phyloP scores from a whole-genome alignment of 768 basidiomycete species.

The Trichaptum fuscoviolaceum region DNA sequence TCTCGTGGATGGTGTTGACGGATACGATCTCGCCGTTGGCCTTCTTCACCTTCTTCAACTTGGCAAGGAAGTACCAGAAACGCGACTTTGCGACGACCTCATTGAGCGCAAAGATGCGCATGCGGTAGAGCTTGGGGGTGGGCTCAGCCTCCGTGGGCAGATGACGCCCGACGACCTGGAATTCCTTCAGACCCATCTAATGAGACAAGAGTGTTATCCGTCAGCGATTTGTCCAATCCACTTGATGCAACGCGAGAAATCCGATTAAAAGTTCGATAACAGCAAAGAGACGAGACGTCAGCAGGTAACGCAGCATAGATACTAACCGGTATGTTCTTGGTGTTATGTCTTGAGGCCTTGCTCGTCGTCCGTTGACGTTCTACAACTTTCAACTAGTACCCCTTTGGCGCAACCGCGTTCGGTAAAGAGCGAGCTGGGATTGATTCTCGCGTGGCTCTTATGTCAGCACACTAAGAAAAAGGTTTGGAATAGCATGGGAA shows the following conservation, averaged over 20 bases:
- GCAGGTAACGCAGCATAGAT: not conserved
- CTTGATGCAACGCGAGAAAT: not conserved
- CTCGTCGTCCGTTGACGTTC: not conserved
- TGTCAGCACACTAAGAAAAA: no score
- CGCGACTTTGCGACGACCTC: conserved; percentile 98
- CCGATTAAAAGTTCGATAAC: not conserved
- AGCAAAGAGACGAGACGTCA: not conserved
- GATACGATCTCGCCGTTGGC: conserved; percentile 98
- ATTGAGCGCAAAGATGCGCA: conserved; percentile 99
- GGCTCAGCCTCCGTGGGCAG: conserved; percentile 91
- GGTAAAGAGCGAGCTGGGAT: not conserved
- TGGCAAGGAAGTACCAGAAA: conserved; percentile 99
- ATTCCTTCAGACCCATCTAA: conserved; percentile 83
- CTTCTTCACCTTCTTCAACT: conserved; percentile 99
- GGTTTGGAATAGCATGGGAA: no score
- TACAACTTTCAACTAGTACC: not conserved
- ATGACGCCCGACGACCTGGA: conserved; percentile 96
- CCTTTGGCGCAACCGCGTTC: not conserved
- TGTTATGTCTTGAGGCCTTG: not conserved
- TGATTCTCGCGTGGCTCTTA: not conserved
- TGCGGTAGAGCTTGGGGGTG: conserved; percentile 97
- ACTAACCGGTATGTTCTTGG: not conserved
- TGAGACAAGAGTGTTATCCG: conserved; percentile 9
- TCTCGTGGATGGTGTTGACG: conserved; percentile 96
- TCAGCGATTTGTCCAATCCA: conserved; percentile 3